phyloP scores from a whole-genome alignment of 2,329 filamentous ascomycete species.

The Leptographium radiaticola region DNA sequence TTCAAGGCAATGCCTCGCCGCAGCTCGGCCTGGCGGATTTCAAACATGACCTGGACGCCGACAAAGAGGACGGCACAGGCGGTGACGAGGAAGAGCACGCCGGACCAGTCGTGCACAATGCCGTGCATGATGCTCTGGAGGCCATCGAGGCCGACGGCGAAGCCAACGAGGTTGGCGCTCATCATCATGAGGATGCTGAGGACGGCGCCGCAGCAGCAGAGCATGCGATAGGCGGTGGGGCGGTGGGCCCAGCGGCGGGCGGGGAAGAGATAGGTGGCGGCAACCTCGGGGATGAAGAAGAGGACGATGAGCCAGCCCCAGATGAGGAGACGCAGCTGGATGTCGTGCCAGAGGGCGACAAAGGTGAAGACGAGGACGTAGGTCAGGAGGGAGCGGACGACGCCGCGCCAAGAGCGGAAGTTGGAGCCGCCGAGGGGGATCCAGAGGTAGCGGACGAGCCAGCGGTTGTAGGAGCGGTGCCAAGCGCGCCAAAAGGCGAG shows the following conservation, averaged over 20 bases:
- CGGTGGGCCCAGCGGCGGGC: conserved; percentile 52
- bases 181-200: conserved; percentile 91
- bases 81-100: conserved; percentile 54
- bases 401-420: conserved; percentile 29
- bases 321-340: conserved; percentile 75
- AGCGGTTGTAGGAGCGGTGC: conserved; percentile 92
- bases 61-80: conserved; percentile 70
- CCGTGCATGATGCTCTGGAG: conserved; percentile 61
- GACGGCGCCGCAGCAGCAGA: conserved; percentile 72
- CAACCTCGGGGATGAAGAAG: conserved; percentile 82
- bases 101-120: conserved; percentile 63
- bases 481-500: conserved; percentile 90
- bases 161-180: conserved; percentile 85
- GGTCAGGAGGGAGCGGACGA: conserved; percentile 53
- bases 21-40: conserved; percentile 74
- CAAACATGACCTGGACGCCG: conserved; percentile 90
- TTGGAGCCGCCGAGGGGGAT: conserved; percentile 70
- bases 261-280: conserved; percentile 61
- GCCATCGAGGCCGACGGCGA: conserved; percentile 84
- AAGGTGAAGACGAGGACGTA: conserved; percentile 87
- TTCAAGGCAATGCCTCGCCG: conserved; percentile 71
- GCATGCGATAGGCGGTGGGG: conserved; percentile 62
- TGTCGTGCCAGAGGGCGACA: conserved; percentile 96
- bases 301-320: conserved; percentile 96
- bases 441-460: conserved; percentile 89